phyloP scores from a whole-genome alignment of 192 early-diverging fungal species.

The Gryganskiella cystojenkinii region DNA sequence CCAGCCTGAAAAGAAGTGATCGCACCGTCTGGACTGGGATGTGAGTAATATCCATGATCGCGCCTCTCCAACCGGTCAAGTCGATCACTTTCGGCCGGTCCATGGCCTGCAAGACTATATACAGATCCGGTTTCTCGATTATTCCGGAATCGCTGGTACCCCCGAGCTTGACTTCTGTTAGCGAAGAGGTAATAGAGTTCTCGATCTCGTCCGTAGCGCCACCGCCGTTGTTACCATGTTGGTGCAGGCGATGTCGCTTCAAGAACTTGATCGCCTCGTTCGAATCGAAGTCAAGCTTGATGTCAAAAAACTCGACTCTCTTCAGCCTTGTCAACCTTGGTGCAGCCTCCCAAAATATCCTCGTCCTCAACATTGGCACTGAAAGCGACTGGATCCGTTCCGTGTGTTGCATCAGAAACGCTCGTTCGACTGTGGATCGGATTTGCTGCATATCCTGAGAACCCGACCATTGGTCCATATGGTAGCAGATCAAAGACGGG shows the following conservation, averaged over 20 bases:
- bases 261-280: conserved; percentile 24
- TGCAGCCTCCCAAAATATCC: conserved; percentile 12
- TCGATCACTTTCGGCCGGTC: background rate
- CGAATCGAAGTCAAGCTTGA: background rate
- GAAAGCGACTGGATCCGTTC: conserved; percentile 12
- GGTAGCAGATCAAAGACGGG: conserved; percentile 14
- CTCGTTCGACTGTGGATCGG: conserved; percentile 13
- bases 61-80: conserved; percentile 21
- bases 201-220: background rate
- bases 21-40: conserved; percentile 3
- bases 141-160: conserved; percentile 11
- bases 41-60: conserved; percentile 8
- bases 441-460: conserved; percentile 14
- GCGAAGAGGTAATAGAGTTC: background rate
- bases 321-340: conserved; percentile 1
- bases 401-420: conserved; percentile 11
- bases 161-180: conserved; percentile 29
- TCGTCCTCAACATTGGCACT: conserved; percentile 6
- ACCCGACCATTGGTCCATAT: conserved; percentile 17
- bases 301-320: conserved; percentile 14
- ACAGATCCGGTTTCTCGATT: conserved; percentile 10
- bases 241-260: background rate
- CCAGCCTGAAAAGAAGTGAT: conserved; percentile 6
- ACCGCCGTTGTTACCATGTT: background rate
- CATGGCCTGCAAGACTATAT: conserved; percentile 20